Evolutionary conservation across 176 grass and related monocot species (phyloP), one percentile per base, ranked within the genome.

Genomic region (Poa pratensis): DNA sequence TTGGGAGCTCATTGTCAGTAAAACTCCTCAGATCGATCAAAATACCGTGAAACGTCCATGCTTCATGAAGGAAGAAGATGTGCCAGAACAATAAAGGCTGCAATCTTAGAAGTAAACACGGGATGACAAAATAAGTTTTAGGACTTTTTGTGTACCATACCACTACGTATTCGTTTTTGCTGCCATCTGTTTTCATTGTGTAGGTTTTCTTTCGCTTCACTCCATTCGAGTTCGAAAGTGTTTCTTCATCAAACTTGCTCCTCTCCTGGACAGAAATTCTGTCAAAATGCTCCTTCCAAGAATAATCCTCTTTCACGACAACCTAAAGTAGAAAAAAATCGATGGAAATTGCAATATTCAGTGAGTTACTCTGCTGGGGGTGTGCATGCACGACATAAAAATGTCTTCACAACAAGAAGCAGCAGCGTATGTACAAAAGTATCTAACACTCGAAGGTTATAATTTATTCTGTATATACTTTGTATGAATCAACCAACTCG

Each of bases 211-310:
- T 81, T 81, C 5, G 84, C 51, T 81, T 89, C 37, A 89, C 45
- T 18, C 87, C 87, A 26, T 89, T 42, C 76, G 73, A 46, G 20
- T 89, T 85, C 2, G 40, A 85, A 3, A 89, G 82, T 69, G 73
- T 75, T 89, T 89, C 69, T 67, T 89, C 87, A 69, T 89, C 82
- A 76, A 89, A 89, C 50, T 89, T 85, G n/a, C 37, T 81, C 39
- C 87, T 80, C 50, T 89, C 87, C 37, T 80, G 49, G 0, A 75
- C 39, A 66, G 82, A 89, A 65, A 84, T 66, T 73, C 35, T 89
- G 5, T 81, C 61, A 51, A 85, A 89, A 9, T 89, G 70, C 30
- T 69, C 49, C 77, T 89, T 64, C 87, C 77, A 89, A 40, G 77
- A 80, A 28, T 39, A 80, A n/a, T 39, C 16, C 20, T 80, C 49